phyloP scores from a whole-genome alignment of 2,329 filamentous ascomycete species.

The Hirsutella rhossiliensis region DNA sequence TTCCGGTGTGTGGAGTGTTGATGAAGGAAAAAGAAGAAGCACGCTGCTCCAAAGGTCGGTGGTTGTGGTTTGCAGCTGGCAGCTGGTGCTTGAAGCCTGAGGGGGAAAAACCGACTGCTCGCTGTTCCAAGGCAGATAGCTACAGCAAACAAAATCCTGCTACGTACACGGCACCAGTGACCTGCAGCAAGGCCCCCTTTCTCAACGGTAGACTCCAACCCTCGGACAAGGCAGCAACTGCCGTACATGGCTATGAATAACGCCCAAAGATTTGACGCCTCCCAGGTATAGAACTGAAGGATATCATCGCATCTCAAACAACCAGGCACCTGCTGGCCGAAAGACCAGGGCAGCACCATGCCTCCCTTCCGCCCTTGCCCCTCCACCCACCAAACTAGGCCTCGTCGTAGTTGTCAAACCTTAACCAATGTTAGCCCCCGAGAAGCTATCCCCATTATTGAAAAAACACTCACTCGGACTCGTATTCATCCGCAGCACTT shows the following conservation, averaged over 20 bases:
- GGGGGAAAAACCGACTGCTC: too few species aligned
- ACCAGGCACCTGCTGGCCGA: not conserved
- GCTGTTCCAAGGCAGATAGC: too few species aligned
- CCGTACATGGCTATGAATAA: not conserved
- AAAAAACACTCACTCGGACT: slow-evolving; percentile 28
- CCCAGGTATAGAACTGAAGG: not conserved
- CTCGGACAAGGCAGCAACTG: too few species aligned
- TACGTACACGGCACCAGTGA: too few species aligned
- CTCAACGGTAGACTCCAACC: too few species aligned
- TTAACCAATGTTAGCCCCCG: slow-evolving; percentile 6
- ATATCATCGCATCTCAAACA: not conserved
- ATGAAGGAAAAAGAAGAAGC: not conserved
- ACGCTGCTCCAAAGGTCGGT: too few species aligned
- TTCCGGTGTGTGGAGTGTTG: not conserved
- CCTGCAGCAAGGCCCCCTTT: too few species aligned
- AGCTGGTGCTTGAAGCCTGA: too few species aligned
- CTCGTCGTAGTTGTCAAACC: slow-evolving; percentile 28
- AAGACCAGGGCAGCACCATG: too few species aligned
- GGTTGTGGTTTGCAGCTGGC: too few species aligned
- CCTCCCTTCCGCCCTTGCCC: too few species aligned
- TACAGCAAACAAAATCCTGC: too few species aligned
- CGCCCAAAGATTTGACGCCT: not conserved
- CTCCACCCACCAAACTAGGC: slow-evolving; percentile 13
- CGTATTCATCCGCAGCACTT: slow-evolving; percentile 24
- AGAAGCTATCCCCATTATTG: not conserved